Base-by-base conservation (phyloP, 208 protist genomes). In the Balamuthia mandrillaris region DNA sequence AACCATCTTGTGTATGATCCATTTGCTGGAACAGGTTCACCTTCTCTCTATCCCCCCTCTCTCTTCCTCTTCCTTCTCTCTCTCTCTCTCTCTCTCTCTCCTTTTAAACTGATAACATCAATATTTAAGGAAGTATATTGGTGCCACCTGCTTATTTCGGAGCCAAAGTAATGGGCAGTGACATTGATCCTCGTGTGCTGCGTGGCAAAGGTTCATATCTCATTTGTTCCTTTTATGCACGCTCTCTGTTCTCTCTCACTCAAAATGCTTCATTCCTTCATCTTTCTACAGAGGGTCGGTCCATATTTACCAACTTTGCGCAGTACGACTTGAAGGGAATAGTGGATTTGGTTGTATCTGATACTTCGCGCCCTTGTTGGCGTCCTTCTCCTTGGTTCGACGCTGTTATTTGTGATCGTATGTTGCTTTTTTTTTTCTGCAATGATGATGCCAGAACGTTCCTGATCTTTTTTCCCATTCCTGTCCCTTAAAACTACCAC, bases 351-450 rank as follows among this genome's bases (percentile, higher is more conserved):
- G 78, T 96, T 1, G 88, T 93, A 31, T 88, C 94, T 84, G 96
- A 98, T 83, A 96, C 96, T 84, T 94, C 95, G 1, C 72, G 35
- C 56, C 49, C 44, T 56, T 65, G 54, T 35, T 84, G 47, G 54
- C 51, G 39, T 16, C 21, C 49, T 2, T 87, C 42, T 7, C 91
- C 90, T 27, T 93, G 95, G 70, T 93, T 97, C 52, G 96, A 98
- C 85, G 92, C 92, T 63, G 95, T 98, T 56, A 56, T 98, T 27
- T 92, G 90, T 3, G 96, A 98, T 89, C 96, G 95, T 21, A 95
- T 95, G 10, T 97, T 96, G 85, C 95, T 94, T 35, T 81, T 96
- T 45, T 33, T 78, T 35, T 49, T 3, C 39, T 93, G 95, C 7
- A 95, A 96, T 90, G 92, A 91, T 10, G 31, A 31, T 65, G 72